phyloP scores from a whole-genome alignment of 2,329 filamentous ascomycete species.

The Cladosporium sphaerospermum region DNA sequence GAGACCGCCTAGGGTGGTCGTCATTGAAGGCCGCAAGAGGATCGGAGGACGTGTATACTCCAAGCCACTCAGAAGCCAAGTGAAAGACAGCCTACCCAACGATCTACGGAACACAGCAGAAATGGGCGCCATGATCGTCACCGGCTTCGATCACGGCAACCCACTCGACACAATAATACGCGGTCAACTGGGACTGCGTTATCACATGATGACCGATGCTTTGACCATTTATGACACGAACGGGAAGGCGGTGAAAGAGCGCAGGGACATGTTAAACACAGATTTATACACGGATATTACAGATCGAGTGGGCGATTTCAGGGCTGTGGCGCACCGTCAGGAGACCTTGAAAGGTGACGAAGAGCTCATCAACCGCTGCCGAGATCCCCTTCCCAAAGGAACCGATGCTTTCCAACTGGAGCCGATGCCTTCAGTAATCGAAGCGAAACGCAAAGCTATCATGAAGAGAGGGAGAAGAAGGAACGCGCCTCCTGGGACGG shows the following conservation, averaged over 20 bases:
- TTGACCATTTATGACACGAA: slow-evolving; percentile 86
- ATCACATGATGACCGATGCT: slow-evolving; percentile 70
- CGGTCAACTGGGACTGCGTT: slow-evolving; percentile 80
- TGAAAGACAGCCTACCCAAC: slow-evolving; percentile 45
- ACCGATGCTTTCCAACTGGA: slow-evolving; percentile 27
- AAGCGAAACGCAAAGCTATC: slow-evolving; percentile 26
- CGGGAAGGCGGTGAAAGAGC: slow-evolving; percentile 68
- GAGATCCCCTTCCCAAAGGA: slow-evolving; percentile 54
- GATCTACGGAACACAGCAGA: slow-evolving; percentile 72
- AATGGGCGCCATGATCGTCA: slow-evolving; percentile 97
- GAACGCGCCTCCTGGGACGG: slow-evolving; percentile 46
- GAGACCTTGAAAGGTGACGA: slow-evolving; percentile 76
- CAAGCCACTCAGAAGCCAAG: slow-evolving; percentile 58
- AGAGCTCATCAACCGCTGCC: slow-evolving; percentile 72
- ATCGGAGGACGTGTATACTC: slow-evolving; percentile 94
- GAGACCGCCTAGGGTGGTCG: slow-evolving; percentile 64
- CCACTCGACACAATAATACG: slow-evolving; percentile 86
- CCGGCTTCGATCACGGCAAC: slow-evolving; percentile 92
- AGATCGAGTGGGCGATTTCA: slow-evolving; percentile 84
- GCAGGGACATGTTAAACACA: slow-evolving; percentile 76
- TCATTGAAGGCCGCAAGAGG: slow-evolving; percentile 80
- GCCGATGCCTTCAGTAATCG: slow-evolving; percentile 23
- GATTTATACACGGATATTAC: slow-evolving; percentile 92
- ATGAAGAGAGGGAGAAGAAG: slow-evolving; percentile 28
- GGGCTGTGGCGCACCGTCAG: slow-evolving; percentile 65